Percentiles rank a stretch among this genome's conserved stretches.
These are phyloP conservation scores for Mallotus nudiflorus DNA, from an alignment of 345 rosid genomes.

Conservation along the genomic window DNA sequence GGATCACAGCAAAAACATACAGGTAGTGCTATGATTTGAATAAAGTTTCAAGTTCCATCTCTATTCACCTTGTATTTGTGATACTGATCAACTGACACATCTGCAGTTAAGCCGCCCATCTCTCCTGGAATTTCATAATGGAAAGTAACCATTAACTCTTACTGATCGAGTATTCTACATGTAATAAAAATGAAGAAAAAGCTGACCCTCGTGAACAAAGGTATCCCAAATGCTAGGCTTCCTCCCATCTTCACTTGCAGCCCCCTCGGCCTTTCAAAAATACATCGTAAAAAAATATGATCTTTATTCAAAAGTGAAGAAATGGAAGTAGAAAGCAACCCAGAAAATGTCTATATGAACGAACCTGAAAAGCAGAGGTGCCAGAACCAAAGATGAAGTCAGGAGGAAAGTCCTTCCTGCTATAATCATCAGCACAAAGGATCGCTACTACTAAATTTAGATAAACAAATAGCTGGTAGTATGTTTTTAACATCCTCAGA, in stretches of 20 bases:
- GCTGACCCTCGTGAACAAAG: conserved; percentile 45
- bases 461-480: conserved; percentile 22
- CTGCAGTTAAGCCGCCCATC: conserved; percentile 37
- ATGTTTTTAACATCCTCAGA: conserved; percentile 1
- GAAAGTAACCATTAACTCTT: neutral
- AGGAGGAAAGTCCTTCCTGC: conserved; percentile 55
- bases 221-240: conserved; percentile 62
- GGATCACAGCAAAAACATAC: neutral
- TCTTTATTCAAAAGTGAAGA: neutral
- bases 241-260: conserved; percentile 61
- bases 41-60: neutral
- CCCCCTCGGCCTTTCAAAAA: conserved; percentile 53
- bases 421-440: conserved; percentile 34
- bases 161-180: neutral
- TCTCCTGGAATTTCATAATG: conserved; percentile 37
- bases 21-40: neutral
- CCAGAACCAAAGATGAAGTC: conserved; percentile 58
- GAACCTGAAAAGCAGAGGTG: conserved; percentile 63
- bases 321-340: neutral
- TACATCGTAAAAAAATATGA: neutral
- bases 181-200: neutral
- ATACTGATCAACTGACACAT: conserved; percentile 52
- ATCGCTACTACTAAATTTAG: conserved; percentile 13
- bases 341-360: neutral
- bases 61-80: conserved; percentile 60